Base-by-base conservation (phyloP, 441 rosid genomes). In the California macrophylla region DNA sequence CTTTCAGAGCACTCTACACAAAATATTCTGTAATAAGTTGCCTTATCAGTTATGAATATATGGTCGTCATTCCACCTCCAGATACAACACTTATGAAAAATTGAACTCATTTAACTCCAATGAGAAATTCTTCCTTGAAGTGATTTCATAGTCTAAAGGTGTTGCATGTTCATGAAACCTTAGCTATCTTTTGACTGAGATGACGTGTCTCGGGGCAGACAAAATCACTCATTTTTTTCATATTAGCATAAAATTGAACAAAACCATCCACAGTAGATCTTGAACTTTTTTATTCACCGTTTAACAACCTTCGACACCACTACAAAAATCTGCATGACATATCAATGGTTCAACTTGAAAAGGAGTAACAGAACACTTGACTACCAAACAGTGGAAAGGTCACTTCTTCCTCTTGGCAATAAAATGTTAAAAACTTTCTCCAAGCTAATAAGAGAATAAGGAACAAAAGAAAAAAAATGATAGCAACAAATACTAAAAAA, bases 91-190 rank as follows among this genome's bases (percentile, higher is more conserved):
- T n/a, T n/a, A n/a, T n/a, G n/a, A n/a, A n/a, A n/a, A n/a, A n/a
- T n/a, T n/a, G n/a, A n/a, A n/a, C n/a, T n/a, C n/a, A n/a, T n/a
- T n/a, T n/a, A n/a, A 42, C 50, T 12, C n/a, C 50, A 42, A 42
- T 16, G 13, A 42, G 10, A 42, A 42, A 42, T 13, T 1, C 50
- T 42, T 1, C 50, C 50, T 4, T 16, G 12, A 13, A 42, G n/a
- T n/a, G n/a, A n/a, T 54, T 69, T 65, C 61, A 21, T 23, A 15
- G 0, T 24, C n/a, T 66, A 66, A 72, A 72, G 58, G 38, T 25
- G 29, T 15, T 12, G 25, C 3, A 38, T 13, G 24, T 66, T 52
- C 8, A 65, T 71, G 5, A 16, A 52, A 66, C 38, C 20, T 8
- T 36, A 34, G 38, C n/a, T 12, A 10, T 42, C n/a, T 13, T 42